Evolutionary conservation across 108 stramenopile species (phyloP).

Genomic region (Conticribra guillardii): DNA sequence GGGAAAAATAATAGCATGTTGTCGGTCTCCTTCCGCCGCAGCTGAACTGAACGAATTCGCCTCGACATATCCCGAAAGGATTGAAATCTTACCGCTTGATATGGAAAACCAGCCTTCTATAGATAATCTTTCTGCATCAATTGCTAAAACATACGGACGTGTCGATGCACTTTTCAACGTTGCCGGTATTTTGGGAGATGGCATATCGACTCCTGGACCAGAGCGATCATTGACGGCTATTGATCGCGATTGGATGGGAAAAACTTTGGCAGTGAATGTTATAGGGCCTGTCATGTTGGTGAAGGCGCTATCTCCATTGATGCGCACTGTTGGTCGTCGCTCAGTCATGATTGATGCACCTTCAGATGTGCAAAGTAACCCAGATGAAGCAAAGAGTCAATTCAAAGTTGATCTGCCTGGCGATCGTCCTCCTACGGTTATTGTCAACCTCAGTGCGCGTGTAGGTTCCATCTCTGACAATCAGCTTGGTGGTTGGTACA

Average conservation of each 20-base stretch:
- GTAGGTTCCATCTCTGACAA: slow-evolving; percentile 94
- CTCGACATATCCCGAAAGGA: slow-evolving; percentile 22
- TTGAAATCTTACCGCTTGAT: slow-evolving; percentile 62
- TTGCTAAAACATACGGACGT: slow-evolving; percentile 52
- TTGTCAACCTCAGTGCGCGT: slow-evolving; percentile 88
- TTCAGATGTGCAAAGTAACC: background rate
- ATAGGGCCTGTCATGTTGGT: slow-evolving; percentile 81
- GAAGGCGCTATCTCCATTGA: slow-evolving; percentile 68
- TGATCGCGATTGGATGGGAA: slow-evolving; percentile 81
- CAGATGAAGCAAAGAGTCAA: background rate
- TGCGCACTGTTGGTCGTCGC: slow-evolving; percentile 42
- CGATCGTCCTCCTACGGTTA: slow-evolving; percentile 51
- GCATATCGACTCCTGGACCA: slow-evolving; percentile 70
- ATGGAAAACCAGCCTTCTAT: slow-evolving; percentile 70
- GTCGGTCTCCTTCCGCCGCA: slow-evolving; percentile 61
- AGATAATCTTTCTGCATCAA: slow-evolving; percentile 41
- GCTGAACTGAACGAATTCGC: slow-evolving; percentile 30
- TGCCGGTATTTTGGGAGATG: slow-evolving; percentile 82
- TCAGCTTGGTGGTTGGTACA: slow-evolving; percentile 91
- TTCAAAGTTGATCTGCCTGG: slow-evolving; percentile 15
- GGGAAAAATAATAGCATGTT: slow-evolving; percentile 80
- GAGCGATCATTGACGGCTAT: slow-evolving; percentile 74
- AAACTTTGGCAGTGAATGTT: slow-evolving; percentile 75
- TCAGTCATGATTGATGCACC: slow-evolving; percentile 2
- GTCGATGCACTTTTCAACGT: slow-evolving; percentile 83